phyloP scores from a whole-genome alignment of 2,329 filamentous ascomycete genomes.

The Aspergillus ustus region DNA sequence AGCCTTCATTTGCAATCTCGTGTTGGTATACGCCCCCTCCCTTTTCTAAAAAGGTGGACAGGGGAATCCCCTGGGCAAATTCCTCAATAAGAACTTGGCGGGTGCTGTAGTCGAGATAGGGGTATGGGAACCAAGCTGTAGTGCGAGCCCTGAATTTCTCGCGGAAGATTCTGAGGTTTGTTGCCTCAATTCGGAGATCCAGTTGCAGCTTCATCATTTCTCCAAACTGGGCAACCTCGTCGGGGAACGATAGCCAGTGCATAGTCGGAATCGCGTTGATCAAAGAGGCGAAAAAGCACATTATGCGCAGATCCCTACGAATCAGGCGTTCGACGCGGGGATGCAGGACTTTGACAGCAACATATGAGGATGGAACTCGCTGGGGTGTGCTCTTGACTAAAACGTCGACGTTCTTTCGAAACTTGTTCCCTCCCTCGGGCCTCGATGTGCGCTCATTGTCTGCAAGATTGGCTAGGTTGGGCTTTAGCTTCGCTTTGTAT shows the following conservation, averaged over 20 bases:
- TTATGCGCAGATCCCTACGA: slow-evolving; percentile 88
- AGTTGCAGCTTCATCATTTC: slow-evolving; percentile 99
- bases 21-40: slow-evolving; percentile 91
- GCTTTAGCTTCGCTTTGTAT: slow-evolving; percentile 90
- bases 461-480: slow-evolving; percentile 70
- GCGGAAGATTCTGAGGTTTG: slow-evolving; percentile 84
- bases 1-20: slow-evolving; percentile 91
- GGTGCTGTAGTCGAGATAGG: slow-evolving; percentile 90
- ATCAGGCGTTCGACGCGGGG: slow-evolving; percentile 89
- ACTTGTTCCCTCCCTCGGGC: slow-evolving; percentile 64
- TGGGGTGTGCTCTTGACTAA: slow-evolving; percentile 85
- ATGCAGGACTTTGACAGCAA: slow-evolving; percentile 95
- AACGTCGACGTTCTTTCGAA: slow-evolving; percentile 80
- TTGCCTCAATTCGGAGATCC: slow-evolving; percentile 90
- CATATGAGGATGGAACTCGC: slow-evolving; percentile 85
- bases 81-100: slow-evolving; percentile 92
- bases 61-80: slow-evolving; percentile 90
- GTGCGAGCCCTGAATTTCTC: slow-evolving; percentile 86
- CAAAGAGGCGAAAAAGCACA: slow-evolving; percentile 83
- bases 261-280: slow-evolving; percentile 91
- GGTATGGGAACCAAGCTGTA: slow-evolving; percentile 96
- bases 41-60: slow-evolving; percentile 87
- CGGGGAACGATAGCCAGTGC: slow-evolving; percentile 94
- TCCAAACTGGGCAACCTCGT: slow-evolving; percentile 91
- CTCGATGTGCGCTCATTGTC: slow-evolving; percentile 59